Evolutionary conservation across 2,329 filamentous ascomycete species (phyloP), one percentile per base, ranked within the genome.

Genomic region (Didymella keratinophila): DNA sequence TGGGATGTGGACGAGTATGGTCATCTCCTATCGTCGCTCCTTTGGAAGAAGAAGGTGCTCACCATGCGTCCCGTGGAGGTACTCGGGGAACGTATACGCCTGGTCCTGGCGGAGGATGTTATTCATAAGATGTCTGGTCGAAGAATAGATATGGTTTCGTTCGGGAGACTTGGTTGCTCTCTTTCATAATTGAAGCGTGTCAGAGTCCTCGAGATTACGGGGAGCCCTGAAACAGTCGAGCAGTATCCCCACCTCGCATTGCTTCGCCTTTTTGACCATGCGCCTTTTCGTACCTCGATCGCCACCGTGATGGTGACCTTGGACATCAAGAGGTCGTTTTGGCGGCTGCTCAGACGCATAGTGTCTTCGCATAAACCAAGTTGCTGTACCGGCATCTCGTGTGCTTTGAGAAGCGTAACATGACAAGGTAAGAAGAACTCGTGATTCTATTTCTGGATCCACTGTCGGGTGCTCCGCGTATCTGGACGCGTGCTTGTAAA

Each of bases 191-290:
- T 8, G 14, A 10, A 12, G 32, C 25, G 25, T 8, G 41, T 27
- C 5, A 6, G 2, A 5, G 21, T n/a, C 16, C 10, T 27, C 23
- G 2, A n/a, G 16, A 4, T 21, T 8, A 11, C 3, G 14, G 43
- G 43, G 43, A 30, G 25, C 6, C 18, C 28, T 36, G 52, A 68
- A 69, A 6, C 14, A 30, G 20, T 48, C 62, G 9, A 69, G 51
- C 20, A 69, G 8, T 1, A 54, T 58, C 3, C 57, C 61, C 21
- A 68, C 56, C 43, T 68, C 64, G 27, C 46, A 44, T 25, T 59
- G 43, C 48, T 61, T 68, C n/a, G 45, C 51, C 11, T 36, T 41
- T 8, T 58, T 57, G 8, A 69, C 21, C 50, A 55, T 67, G 16
- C 55, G 61, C 50, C 52, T 67, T 54, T 66, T 67, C 11, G 23